Evolutionary conservation across 768 basidiomycete genomes (phyloP), one percentile per base, ranked within the genome.

Genomic region (Cytidiella melzeri): DNA sequence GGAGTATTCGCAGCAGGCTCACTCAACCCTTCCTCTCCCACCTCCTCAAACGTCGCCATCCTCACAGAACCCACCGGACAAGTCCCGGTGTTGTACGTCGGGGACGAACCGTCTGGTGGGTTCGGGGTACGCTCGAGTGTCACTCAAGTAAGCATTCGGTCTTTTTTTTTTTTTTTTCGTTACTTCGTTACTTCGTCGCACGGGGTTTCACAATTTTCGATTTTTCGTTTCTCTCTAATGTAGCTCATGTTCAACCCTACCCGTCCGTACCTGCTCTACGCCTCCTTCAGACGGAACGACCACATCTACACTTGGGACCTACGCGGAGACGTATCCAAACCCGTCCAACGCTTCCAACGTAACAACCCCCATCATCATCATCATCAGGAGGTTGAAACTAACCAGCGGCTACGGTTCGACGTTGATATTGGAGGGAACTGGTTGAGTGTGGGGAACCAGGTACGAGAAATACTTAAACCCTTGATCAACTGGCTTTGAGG

Each of bases 1-100:
- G 81, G 81, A 36, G 68, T 84, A 12, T 93, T 81, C 55, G 92
- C 92, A 0, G 92, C 89, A 5, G 92, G 92, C 0, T 86, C 80
- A 5, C 78, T 91, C 25, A 70, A 74, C 3, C 73, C 79, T 0
- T 70, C 73, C 9, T 59, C 72, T 0, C 67, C 70, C 3, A 53
- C 55, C 37, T 64, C 69, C 2, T 67, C 73, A 24, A 87, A 87
- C 44, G 77, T 90, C 10, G 80, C 79, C 0, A 57, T 92, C 40
- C 87, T 83, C 66, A 74, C 72, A 7, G 87, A 90, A 59, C 68
- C 72, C 0, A 75, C 74, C 2, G 71, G 73, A 0, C 72, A 71
- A 7, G 68, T 68, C 9, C 76, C 85, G 0, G 63, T 86, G 2
- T 73, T 77, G 63, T 85, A 81, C 53, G 63, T 90, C n/a, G 76